Evolutionary conservation across 2,329 filamentous ascomycete genomes (phyloP).

Genomic region (Hymenoscyphus albidus): DNA sequence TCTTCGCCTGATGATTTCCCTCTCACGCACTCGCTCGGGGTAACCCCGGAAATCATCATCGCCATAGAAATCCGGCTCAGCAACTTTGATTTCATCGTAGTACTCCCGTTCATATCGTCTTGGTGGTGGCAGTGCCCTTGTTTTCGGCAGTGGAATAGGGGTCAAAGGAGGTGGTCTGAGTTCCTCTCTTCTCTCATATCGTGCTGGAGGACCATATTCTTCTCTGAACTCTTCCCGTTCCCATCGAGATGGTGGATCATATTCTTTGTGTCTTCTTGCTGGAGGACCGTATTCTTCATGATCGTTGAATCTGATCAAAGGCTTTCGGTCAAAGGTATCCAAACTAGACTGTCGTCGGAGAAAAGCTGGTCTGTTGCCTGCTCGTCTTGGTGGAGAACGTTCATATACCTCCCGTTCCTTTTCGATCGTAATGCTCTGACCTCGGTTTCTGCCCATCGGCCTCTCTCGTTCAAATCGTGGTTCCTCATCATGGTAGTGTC

Average conservation of each 20-base stretch:
- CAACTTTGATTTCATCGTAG: slow-evolving; percentile 63
- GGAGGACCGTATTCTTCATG: slow-evolving; percentile 37
- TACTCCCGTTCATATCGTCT: slow-evolving; percentile 54
- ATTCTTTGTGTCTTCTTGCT: slow-evolving; percentile 46
- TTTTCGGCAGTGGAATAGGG: slow-evolving; percentile 67
- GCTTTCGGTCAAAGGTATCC: slow-evolving; percentile 82
- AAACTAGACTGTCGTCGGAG: slow-evolving; percentile 82
- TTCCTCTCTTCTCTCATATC: slow-evolving; percentile 36
- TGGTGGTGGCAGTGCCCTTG: slow-evolving; percentile 57
- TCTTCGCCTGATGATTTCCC: slow-evolving; percentile 52
- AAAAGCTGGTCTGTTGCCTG: slow-evolving; percentile 59
- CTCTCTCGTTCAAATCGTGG: slow-evolving; percentile 50
- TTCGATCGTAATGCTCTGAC: slow-evolving; percentile 32
- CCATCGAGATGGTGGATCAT: slow-evolving; percentile 50
- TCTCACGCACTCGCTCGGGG: slow-evolving; percentile 57
- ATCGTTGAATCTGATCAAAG: slow-evolving; percentile 45
- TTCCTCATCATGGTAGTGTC: slow-evolving; percentile 42
- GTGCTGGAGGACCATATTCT: slow-evolving; percentile 59
- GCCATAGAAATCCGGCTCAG: slow-evolving; percentile 64
- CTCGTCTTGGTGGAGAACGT: slow-evolving; percentile 26
- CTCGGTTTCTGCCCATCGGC: slow-evolving; percentile 35
- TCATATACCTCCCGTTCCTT: slow-evolving; percentile 30
- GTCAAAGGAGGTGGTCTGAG: slow-evolving; percentile 43
- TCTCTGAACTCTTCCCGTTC: slow-evolving; percentile 44
- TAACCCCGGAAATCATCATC: slow-evolving; percentile 69